Evolutionary conservation across 208 protist genomes (phyloP), one percentile per base, ranked within the genome.

Genomic region (Paratrypanosoma confusum): DNA sequence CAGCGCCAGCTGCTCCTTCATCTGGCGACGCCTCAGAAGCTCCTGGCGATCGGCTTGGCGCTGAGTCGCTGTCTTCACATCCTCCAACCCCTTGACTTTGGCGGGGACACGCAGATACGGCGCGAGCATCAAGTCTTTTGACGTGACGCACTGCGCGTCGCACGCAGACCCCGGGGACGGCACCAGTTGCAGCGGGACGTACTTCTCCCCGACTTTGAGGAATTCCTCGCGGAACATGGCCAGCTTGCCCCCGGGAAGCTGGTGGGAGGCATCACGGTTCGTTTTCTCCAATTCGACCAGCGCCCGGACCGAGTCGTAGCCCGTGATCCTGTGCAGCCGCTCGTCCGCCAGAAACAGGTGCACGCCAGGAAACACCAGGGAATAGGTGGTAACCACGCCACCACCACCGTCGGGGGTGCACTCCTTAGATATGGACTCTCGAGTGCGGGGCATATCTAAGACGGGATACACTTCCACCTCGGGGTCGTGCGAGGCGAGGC

Each of bases 321-420:
- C 65, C 21, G 39, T 56, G n/a, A 73, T 46, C 44, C 65, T 58
- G 34, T 59, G 54, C 7, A 73, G 53, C 32, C 56, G 45, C 59
- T 68, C 65, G 48, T 73, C 57, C 8, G 45, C 65, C 37, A 73
- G 54, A 50, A 57, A 68, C 34, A 67, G 52, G 51, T 56, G 59
- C 17, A 26, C 20, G 22, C 26, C 24, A 22, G 41, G 59, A 39
- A 73, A 73, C 40, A 65, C 48, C 31, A 73, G 56, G 17, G 34
- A 50, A 39, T 52, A 46, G 29, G 34, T 32, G 10, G 44, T 41
- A 20, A 54, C 40, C 13, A 43, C 22, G 10, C 38, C 41, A 10
- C 61, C 59, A 31, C 62, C 65, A 44, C 55, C 63, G 39, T 55
- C 51, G 5, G 41, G 34, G 28, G 54, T 31, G 5, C 31, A 39